phyloP scores from a whole-genome alignment of 768 basidiomycete species.

The Suillus subaureus region DNA sequence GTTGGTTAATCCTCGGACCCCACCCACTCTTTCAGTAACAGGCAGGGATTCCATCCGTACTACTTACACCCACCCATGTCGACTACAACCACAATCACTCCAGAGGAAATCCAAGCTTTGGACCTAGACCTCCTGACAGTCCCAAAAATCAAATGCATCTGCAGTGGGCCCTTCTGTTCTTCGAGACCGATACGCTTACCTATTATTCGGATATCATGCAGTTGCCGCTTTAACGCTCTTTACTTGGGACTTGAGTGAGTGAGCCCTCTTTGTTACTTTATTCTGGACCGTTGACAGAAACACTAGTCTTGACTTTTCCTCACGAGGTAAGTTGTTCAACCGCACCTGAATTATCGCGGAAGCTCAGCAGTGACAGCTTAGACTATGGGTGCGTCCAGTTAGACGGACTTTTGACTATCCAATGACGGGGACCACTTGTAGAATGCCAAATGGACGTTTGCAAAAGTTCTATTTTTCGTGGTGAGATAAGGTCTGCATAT shows the following conservation, averaged over 20 bases:
- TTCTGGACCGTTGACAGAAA: neutral
- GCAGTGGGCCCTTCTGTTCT: neutral
- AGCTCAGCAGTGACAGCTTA: neutral
- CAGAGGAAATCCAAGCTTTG: neutral
- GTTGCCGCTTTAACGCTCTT: slow-evolving; percentile 7
- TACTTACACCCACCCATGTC: neutral
- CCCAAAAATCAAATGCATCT: neutral
- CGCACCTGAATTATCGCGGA: neutral
- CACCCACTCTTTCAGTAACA: neutral
- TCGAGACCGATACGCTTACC: neutral
- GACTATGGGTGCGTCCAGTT: slow-evolving; percentile 8
- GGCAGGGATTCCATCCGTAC: neutral
- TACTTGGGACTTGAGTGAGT: slow-evolving; percentile 9
- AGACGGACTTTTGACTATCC: too few species aligned
- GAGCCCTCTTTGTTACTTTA: neutral
- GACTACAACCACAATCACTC: neutral
- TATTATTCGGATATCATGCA: neutral
- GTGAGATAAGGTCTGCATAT: neutral
- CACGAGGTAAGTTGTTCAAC: slow-evolving; percentile 5
- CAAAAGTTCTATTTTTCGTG: slow-evolving; percentile 8
- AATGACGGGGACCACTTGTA: neutral
- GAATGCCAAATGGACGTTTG: slow-evolving; percentile 6
- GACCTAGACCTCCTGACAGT: neutral
- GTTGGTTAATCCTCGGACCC: neutral
- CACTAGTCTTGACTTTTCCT: slow-evolving; percentile 5